Conservation (phyloP, 2,329 filamentous ascomycete genomes). For the Talaromyces rugulosus region DNA sequence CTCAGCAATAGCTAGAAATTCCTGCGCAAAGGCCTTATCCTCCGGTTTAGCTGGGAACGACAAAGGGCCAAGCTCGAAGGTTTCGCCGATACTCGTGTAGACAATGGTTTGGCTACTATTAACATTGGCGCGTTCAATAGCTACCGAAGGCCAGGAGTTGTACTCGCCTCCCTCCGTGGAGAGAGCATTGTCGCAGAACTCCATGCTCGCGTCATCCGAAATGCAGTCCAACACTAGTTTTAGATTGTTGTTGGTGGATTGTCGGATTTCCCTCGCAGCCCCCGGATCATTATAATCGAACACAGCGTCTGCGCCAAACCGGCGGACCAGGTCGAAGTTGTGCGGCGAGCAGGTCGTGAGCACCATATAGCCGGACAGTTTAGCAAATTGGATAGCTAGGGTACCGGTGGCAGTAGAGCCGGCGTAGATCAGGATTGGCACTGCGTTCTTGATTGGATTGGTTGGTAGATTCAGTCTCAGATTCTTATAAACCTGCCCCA, state of each 20-base stretch:
- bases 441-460: conserved; percentile 20
- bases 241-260: conserved; percentile 31
- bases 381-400: conserved; percentile 39
- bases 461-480: conserved; percentile 25
- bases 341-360: conserved; percentile 32
- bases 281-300: conserved; percentile 35
- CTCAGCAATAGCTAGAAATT: conserved; percentile 34
- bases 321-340: conserved; percentile 30
- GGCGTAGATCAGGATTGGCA: conserved; percentile 36
- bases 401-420: conserved; percentile 36
- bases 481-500: conserved; percentile 44
- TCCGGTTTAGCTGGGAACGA: neutral
- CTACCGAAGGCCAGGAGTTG: conserved; percentile 16
- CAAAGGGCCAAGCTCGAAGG: conserved; percentile 18
- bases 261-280: conserved; percentile 26
- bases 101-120: conserved; percentile 17
- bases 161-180: neutral
- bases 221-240: conserved; percentile 29
- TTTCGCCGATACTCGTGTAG: conserved; percentile 16
- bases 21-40: conserved; percentile 20
- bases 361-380: conserved; percentile 27
- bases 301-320: conserved; percentile 30
- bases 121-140: conserved; percentile 1
- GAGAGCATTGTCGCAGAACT: conserved; percentile 23
- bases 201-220: conserved; percentile 22